These are phyloP conservation scores for Aspergillus haitiensis DNA, from an alignment of 495 filamentous ascomycete genomes.

Conservation along the genomic window DNA sequence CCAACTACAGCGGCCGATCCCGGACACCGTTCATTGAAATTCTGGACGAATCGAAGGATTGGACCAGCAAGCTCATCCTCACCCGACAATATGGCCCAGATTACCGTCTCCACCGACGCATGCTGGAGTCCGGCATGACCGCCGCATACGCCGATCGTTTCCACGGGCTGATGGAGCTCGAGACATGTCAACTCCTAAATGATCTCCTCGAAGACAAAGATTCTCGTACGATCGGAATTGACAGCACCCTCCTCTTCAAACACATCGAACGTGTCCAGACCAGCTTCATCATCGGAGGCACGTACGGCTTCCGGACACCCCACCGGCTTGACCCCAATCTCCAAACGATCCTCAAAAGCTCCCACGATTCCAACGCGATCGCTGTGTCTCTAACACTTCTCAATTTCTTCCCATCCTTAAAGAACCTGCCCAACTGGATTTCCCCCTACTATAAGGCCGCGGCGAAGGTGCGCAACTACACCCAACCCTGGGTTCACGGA, in stretches of 20 bases:
- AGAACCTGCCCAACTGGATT: background rate
- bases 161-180: background rate
- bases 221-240: background rate
- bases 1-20: background rate
- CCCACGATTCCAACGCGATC: background rate
- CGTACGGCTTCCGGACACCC: background rate
- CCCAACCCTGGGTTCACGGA: background rate
- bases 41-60: background rate
- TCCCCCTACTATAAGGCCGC: background rate
- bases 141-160: background rate
- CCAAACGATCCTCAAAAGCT: background rate
- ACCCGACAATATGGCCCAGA: background rate
- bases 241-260: background rate
- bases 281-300: background rate
- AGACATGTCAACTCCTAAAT: background rate
- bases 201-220: background rate
- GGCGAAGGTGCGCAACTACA: background rate
- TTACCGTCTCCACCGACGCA: background rate
- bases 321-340: background rate
- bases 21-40: background rate
- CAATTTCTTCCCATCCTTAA: background rate
- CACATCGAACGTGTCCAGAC: background rate
- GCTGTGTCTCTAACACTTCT: background rate
- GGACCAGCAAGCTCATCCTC: background rate
- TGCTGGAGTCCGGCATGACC: background rate